These are phyloP conservation scores for Saccharomyces pastorianus DNA, from an alignment of 1,139 yeast genomes.

Conservation along the genomic window DNA sequence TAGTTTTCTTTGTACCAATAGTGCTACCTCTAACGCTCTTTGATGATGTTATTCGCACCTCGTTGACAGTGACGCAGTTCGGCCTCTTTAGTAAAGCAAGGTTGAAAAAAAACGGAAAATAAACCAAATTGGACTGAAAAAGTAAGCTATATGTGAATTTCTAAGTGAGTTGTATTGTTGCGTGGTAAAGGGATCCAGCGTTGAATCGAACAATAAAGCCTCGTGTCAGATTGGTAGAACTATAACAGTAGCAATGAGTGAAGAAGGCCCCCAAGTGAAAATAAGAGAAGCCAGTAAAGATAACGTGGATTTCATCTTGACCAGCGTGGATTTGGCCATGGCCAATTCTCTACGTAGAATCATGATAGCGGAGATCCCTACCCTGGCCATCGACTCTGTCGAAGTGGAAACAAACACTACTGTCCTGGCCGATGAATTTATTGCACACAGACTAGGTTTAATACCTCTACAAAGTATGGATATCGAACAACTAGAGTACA, in stretches of 20 bases:
- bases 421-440: constrained; percentile 92
- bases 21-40: neutral
- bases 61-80: neutral
- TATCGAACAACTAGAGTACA: constrained; percentile 69
- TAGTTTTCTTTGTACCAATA: neutral
- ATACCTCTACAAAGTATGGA: constrained; percentile 82
- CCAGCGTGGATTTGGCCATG: constrained; percentile 80
- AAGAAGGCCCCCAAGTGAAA: constrained; percentile 70
- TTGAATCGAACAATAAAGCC: neutral
- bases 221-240: neutral
- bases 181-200: neutral
- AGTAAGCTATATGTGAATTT: neutral
- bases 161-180: neutral
- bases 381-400: constrained; percentile 89
- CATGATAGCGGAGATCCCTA: constrained; percentile 94
- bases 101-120: neutral
- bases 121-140: neutral
- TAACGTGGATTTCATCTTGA: constrained; percentile 80
- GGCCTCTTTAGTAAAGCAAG: neutral
- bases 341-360: constrained; percentile 90
- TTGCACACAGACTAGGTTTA: constrained; percentile 86
- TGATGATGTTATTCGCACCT: neutral
- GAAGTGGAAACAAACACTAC: constrained; percentile 91
- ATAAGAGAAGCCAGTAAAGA: constrained; percentile 80
- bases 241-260: constrained; percentile 25